Evolutionary conservation across 202 grass and related monocot species (phyloP), one percentile per base, ranked within the genome.

Genomic region (Setaria viridis): DNA sequence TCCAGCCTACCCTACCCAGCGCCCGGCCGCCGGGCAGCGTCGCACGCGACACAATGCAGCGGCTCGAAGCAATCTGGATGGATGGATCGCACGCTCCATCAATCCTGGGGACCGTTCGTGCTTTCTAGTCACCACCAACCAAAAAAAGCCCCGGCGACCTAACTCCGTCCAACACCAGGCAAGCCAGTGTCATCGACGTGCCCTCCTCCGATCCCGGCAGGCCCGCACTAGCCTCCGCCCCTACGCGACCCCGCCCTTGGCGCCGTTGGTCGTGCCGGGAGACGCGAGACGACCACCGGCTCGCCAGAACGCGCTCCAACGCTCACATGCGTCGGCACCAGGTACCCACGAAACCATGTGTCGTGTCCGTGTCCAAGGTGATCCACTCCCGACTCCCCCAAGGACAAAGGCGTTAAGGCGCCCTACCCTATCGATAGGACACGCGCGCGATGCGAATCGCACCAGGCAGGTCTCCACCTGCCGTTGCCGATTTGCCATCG

Each of bases 11-110:
- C 4, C 17, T 1, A 8, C 7, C 47, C 50, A 2, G 46, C 43
- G 59, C 59, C 30, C 60, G 8, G 42, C 12, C 6, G 25, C 7
- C 11, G 4, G 4, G 16, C 69, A 56, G 15, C 67, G 10, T 67
- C 48, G 34, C 76, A 73, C 30, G 48, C 59, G 50, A 34, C 62
- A 59, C 62, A n/a, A 51, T n/a, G 32, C 79, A n/a, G 63, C 72
- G 49, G 25, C 50, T 53, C 43, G 79, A 87, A 82, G 71, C 85
- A 62, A 59, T 70, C 51, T 50, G 45, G 79, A 68, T 67, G 59
- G 66, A 43, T 5, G 0, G 68, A 77, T 78, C 53, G 71, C 79
- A 82, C 72, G 72, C 71, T 33, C 62, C 78, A 20, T 55, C 80
- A 72, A 72, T 34, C 80, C 19, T 1, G 39, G 54, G 62, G 60